Percentiles rank a stretch among this genome's conserved stretches.
Conservation (phyloP, 768 basidiomycete species). For the Boletus rubropictus region DNA sequence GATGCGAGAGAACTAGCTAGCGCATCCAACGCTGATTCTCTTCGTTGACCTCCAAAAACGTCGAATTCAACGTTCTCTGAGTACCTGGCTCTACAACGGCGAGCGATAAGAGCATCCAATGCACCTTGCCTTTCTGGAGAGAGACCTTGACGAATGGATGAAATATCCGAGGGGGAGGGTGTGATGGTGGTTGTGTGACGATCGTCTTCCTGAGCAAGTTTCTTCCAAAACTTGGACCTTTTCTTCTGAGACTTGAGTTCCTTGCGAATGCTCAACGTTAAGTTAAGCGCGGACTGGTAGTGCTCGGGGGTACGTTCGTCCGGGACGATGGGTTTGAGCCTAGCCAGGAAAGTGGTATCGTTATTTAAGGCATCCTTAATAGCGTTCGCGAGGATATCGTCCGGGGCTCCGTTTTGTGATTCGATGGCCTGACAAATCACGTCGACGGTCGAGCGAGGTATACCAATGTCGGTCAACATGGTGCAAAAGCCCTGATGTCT, state of each 20-base stretch:
- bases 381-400: conserved; percentile 39
- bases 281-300: conserved; percentile 42
- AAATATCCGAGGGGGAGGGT: conserved; percentile 30
- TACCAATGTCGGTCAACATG: conserved; percentile 26
- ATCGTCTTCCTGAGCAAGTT: conserved; percentile 32
- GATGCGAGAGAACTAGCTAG: conserved; percentile 21
- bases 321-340: conserved; percentile 33
- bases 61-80: conserved; percentile 13
- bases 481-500: conserved; percentile 21
- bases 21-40: conserved; percentile 13
- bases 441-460: conserved; percentile 21
- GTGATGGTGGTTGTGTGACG: conserved; percentile 19
- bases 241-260: conserved; percentile 42
- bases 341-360: conserved; percentile 39
- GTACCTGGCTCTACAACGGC: conserved; percentile 16
- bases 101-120: conserved; percentile 34
- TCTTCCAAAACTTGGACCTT: conserved; percentile 43
- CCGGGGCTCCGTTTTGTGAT: conserved; percentile 30
- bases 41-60: conserved; percentile 22
- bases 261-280: conserved; percentile 40
- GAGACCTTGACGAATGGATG: conserved; percentile 24
- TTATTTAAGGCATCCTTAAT: conserved; percentile 39
- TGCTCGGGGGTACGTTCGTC: conserved; percentile 36
- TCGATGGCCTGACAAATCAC: conserved; percentile 19
- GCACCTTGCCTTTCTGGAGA: conserved; percentile 29